These are phyloP conservation scores for Melampsora larici-populina DNA, from an alignment of 1,284 basidiomycete genomes.

Conservation along the genomic window DNA sequence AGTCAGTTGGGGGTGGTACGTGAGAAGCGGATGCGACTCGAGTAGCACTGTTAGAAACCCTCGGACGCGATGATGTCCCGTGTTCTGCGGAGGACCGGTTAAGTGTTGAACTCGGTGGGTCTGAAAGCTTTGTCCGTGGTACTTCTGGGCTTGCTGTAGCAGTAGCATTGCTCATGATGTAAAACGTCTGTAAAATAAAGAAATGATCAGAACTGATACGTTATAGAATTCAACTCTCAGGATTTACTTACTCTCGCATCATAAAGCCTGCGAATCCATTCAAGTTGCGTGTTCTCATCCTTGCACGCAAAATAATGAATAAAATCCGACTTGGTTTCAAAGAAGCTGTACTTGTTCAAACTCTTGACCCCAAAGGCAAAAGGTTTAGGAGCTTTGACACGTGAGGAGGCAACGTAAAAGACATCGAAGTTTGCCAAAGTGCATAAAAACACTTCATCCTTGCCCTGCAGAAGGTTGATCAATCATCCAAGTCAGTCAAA, in stretches of 20 bases:
- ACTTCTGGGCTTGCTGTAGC: neutral
- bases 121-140: neutral
- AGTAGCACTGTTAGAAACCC: neutral
- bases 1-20: neutral
- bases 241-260: conserved; percentile 35
- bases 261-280: conserved; percentile 43
- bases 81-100: neutral
- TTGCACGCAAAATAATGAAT: conserved; percentile 34
- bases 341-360: conserved; percentile 37
- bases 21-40: neutral
- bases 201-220: neutral
- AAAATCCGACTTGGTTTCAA: conserved; percentile 42
- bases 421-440: conserved; percentile 40
- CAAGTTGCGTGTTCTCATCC: conserved; percentile 1
- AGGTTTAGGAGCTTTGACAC: conserved; percentile 25
- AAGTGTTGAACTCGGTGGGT: conserved; percentile 1
- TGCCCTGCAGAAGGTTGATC: conserved; percentile 5
- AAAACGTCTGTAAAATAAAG: neutral
- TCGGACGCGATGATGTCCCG: neutral
- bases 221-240: neutral
- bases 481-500: neutral
- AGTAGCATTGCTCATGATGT: conserved; percentile 6
- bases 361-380: conserved; percentile 40
- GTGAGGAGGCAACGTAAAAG: conserved; percentile 20
- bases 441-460: conserved; percentile 41